phyloP scores from a whole-genome alignment of 2,329 filamentous ascomycete species.

The Penicillium freii region DNA sequence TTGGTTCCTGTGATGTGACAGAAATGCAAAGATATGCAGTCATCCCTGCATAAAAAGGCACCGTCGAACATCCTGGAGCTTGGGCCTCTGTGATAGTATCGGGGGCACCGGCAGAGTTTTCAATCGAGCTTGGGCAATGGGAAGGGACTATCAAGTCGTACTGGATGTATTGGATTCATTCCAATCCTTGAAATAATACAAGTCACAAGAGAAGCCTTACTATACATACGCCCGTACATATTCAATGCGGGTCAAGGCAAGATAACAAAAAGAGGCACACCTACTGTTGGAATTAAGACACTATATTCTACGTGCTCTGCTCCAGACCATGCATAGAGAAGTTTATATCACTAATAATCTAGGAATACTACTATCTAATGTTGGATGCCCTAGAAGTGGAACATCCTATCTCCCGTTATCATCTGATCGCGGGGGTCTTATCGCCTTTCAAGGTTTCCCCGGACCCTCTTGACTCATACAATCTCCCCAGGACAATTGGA shows the following conservation, averaged over 20 bases:
- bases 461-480: background rate
- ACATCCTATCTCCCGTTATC: slow-evolving; percentile 5
- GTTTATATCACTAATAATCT: background rate
- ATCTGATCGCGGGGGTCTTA: slow-evolving; percentile 18
- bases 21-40: slow-evolving; percentile 8
- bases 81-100: slow-evolving; percentile 15
- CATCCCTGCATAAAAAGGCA: slow-evolving; percentile 6
- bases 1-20: slow-evolving; percentile 22
- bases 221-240: background rate
- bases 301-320: background rate
- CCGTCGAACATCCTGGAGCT: slow-evolving; percentile 8
- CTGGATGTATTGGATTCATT: slow-evolving; percentile 8
- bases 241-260: background rate
- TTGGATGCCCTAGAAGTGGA: background rate
- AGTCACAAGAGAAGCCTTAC: background rate
- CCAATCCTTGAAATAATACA: background rate
- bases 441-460: slow-evolving; percentile 8
- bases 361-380: background rate
- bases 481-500: background rate
- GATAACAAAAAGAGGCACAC: background rate
- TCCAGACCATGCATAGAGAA: too few relatives aligned
- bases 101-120: slow-evolving; percentile 7
- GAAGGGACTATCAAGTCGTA: background rate
- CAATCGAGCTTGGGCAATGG: slow-evolving; percentile 17
- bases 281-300: background rate